phyloP scores from a whole-genome alignment of 805 yeast genomes.

The Candida chauliodis region DNA sequence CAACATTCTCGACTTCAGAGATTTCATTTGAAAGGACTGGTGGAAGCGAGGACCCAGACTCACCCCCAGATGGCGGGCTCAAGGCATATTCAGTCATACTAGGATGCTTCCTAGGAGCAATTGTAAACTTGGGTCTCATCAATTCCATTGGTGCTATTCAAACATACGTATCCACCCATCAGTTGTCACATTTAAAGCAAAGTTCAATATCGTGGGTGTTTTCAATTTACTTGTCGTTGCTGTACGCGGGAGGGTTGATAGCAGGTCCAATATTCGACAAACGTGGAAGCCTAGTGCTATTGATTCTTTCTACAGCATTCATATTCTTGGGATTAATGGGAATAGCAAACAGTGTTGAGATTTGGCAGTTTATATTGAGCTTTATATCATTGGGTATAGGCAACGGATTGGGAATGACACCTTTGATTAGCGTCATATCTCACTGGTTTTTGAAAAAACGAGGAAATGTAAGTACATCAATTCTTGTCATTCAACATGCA shows the following conservation, averaged over 20 bases:
- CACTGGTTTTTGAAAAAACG: conserved; percentile 63
- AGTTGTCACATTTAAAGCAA: conserved; percentile 41
- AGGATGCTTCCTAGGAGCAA: conserved; percentile 57
- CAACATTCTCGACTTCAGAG: neutral
- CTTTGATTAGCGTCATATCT: conserved; percentile 57
- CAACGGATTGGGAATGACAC: conserved; percentile 57
- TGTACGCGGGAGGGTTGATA: conserved; percentile 46
- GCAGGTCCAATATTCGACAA: conserved; percentile 64
- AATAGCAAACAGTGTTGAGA: conserved; percentile 48
- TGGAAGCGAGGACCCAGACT: conserved; percentile 11
- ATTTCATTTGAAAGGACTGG: neutral
- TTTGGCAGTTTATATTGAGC: conserved; percentile 60
- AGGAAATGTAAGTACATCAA: conserved; percentile 30
- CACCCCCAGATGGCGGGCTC: conserved; percentile 57
- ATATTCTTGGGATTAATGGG: conserved; percentile 51
- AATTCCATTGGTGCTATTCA: conserved; percentile 63
- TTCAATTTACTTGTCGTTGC: conserved; percentile 50
- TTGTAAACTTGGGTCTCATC: conserved; percentile 52
- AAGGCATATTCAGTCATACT: conserved; percentile 53
- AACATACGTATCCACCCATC: conserved; percentile 54
- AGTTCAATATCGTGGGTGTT: conserved; percentile 63
- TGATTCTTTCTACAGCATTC: conserved; percentile 40
- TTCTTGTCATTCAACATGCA: neutral
- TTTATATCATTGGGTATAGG: conserved; percentile 58
- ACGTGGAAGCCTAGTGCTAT: conserved; percentile 48